These are phyloP conservation scores for Aspergillus tamarii DNA, from an alignment of 2,329 filamentous ascomycete genomes.

Conservation along the genomic window DNA sequence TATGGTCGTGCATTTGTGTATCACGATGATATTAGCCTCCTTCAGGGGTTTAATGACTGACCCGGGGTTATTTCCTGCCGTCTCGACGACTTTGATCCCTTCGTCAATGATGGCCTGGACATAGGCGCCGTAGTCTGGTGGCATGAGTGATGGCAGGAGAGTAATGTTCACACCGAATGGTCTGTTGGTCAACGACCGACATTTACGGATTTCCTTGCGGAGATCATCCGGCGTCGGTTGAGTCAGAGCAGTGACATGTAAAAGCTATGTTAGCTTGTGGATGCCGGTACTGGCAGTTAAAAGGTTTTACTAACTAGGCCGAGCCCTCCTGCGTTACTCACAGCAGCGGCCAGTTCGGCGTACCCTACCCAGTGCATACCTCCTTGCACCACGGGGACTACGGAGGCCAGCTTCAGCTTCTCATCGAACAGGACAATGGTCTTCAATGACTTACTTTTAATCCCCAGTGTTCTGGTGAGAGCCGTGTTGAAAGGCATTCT, in stretches of 20 bases:
- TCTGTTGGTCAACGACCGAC: constrained; percentile 67
- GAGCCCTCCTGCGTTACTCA: constrained; percentile 57
- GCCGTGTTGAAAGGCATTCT: too few relatives aligned
- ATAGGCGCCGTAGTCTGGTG: constrained; percentile 90
- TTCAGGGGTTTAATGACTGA: constrained; percentile 90
- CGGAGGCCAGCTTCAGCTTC: background rate
- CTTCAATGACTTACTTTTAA: too few relatives aligned
- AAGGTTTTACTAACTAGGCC: constrained; percentile 47
- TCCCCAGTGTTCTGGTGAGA: too few relatives aligned
- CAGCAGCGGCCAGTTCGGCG: constrained; percentile 56
- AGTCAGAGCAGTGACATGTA: constrained; percentile 66
- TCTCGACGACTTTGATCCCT: constrained; percentile 88
- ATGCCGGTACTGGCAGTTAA: too few relatives aligned
- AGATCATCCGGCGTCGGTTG: constrained; percentile 90
- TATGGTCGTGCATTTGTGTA: constrained; percentile 69
- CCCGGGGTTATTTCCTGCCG: constrained; percentile 85
- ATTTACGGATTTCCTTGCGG: constrained; percentile 88
- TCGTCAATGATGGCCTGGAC: constrained; percentile 92
- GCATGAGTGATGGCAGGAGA: constrained; percentile 83
- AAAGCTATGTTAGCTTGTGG: background rate
- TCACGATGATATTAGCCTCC: constrained; percentile 73
- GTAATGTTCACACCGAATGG: constrained; percentile 93
- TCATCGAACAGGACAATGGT: fast-evolving
- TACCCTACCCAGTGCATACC: constrained; percentile 51
- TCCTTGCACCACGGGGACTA: background rate